phyloP scores from a whole-genome alignment of 345 rosid species.

The Eucalyptus tenuipes region DNA sequence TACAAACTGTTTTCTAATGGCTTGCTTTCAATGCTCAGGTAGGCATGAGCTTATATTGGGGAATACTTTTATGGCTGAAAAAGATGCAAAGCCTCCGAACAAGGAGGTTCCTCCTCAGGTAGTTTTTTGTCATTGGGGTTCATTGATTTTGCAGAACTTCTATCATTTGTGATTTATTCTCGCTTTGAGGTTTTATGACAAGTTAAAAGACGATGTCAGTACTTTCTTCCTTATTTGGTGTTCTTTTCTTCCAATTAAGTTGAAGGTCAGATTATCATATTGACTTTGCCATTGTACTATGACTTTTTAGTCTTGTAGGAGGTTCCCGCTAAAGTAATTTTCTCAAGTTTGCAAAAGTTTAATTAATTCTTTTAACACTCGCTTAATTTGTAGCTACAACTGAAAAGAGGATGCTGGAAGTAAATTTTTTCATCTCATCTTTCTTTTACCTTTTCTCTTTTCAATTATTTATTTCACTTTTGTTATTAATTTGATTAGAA shows the following conservation, averaged over 20 bases:
- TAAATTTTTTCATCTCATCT: not conserved
- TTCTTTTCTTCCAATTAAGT: not conserved
- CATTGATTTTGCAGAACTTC: not conserved
- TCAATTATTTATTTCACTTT: not conserved
- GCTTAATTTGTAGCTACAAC: not conserved
- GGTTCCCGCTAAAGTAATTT: not conserved
- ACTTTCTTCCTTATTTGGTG: not conserved
- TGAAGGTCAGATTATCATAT: not conserved
- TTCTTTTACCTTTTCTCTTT: not conserved
- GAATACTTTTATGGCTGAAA: slow-evolving; percentile 52
- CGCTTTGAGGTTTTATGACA: not conserved
- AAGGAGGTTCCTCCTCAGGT: slow-evolving; percentile 90
- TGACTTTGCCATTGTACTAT: not conserved
- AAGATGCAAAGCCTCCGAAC: slow-evolving; percentile 44
- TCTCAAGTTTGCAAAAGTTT: not conserved
- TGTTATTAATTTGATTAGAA: not conserved
- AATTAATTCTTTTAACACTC: not conserved
- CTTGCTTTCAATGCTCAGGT: slow-evolving; percentile 29
- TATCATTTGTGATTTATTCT: not conserved
- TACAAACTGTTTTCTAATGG: not conserved
- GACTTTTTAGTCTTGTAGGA: not conserved
- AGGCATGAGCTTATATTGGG: slow-evolving; percentile 84
- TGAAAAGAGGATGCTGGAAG: not conserved
- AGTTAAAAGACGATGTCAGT: not conserved
- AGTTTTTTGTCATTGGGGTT: not conserved